A percentile compares a stretch with the other conserved stretches of the same genome.
Evolutionary conservation across 1,284 basidiomycete genomes (phyloP).

Genomic region (Mycena citricolor): DNA sequence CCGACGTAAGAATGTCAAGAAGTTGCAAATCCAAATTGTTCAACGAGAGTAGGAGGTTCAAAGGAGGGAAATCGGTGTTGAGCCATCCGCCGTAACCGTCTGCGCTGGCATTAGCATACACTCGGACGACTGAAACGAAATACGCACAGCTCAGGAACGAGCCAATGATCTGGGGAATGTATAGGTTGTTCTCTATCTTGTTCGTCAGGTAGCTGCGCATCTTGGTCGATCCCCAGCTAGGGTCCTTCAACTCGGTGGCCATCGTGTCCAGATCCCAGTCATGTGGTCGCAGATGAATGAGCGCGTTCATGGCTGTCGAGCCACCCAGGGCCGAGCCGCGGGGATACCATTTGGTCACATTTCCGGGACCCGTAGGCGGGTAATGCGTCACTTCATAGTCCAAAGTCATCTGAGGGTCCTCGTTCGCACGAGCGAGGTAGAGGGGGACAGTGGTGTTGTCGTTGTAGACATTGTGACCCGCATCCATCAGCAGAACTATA

Average conservation of each 20-base stretch:
- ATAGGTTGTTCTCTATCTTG: constrained; percentile 25
- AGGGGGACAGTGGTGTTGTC: constrained; percentile 27
- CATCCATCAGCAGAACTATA: constrained; percentile 26
- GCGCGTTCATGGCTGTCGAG: constrained; percentile 26
- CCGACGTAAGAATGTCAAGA: constrained; percentile 10
- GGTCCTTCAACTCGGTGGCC: constrained; percentile 11
- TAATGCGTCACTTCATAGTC: constrained; percentile 27
- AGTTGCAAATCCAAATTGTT: constrained; percentile 14
- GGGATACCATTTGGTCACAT: constrained; percentile 25
- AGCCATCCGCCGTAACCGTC: constrained; percentile 28
- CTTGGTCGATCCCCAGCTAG: constrained; percentile 8
- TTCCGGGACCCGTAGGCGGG: constrained; percentile 16
- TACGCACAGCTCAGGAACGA: constrained; percentile 14
- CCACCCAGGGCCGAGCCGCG: constrained; percentile 26
- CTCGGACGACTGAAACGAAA: neutral
- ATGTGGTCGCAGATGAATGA: constrained; percentile 26
- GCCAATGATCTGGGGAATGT: constrained; percentile 15
- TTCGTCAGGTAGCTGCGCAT: constrained; percentile 24
- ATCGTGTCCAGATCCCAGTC: constrained; percentile 24
- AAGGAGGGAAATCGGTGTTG: constrained; percentile 23
- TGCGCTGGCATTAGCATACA: neutral
- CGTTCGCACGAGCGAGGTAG: constrained; percentile 24
- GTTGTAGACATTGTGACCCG: constrained; percentile 25
- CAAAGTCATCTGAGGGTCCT: constrained; percentile 26
- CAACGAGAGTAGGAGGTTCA: constrained; percentile 17